Conservation (phyloP, 169 alveolate species). For the Plasmodium ovale region DNA sequence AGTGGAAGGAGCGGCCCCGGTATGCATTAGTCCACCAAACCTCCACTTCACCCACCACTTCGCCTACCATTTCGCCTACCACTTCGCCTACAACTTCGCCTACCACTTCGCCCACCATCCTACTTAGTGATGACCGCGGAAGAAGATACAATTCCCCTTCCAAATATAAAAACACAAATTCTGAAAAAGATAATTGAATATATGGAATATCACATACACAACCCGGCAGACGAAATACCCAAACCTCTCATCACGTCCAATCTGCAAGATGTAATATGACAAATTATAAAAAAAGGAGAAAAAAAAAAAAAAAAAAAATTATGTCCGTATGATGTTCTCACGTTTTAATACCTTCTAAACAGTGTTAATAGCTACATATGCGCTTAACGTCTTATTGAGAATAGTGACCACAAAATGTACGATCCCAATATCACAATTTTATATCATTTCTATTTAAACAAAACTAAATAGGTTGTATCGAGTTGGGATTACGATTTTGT, state of each 20-base stretch:
- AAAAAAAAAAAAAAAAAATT: too few relatives aligned
- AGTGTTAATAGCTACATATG: too few relatives aligned
- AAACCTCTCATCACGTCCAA: slow-evolving; percentile 93
- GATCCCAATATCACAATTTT: too few relatives aligned
- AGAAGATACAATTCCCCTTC: slow-evolving; percentile 95
- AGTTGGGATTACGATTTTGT: slow-evolving; percentile 95
- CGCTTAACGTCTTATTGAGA: too few relatives aligned
- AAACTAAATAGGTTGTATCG: slow-evolving; percentile 89
- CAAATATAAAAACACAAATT: slow-evolving; percentile 90
- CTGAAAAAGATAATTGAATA: slow-evolving; percentile 93
- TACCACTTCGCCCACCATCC: slow-evolving; percentile 83
- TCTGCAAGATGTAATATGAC: slow-evolving; percentile 84
- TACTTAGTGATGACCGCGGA: slow-evolving; percentile 62
- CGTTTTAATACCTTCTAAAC: too few relatives aligned
- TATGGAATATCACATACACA: slow-evolving; percentile 92
- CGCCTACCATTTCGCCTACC: slow-evolving; percentile 80
- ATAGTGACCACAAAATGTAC: too few relatives aligned
- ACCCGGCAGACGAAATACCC: slow-evolving; percentile 95
- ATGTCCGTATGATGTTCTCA: too few relatives aligned
- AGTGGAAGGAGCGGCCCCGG: neutral
- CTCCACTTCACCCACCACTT: neutral
- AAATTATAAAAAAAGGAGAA: neutral
- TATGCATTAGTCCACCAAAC: neutral
- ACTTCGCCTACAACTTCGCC: slow-evolving; percentile 72
- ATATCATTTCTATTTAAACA: too few relatives aligned